Percentiles rank a stretch among this genome's conserved stretches.
Conservation (phyloP, 2,329 filamentous ascomycete genomes). For the Aciculosporium take region DNA sequence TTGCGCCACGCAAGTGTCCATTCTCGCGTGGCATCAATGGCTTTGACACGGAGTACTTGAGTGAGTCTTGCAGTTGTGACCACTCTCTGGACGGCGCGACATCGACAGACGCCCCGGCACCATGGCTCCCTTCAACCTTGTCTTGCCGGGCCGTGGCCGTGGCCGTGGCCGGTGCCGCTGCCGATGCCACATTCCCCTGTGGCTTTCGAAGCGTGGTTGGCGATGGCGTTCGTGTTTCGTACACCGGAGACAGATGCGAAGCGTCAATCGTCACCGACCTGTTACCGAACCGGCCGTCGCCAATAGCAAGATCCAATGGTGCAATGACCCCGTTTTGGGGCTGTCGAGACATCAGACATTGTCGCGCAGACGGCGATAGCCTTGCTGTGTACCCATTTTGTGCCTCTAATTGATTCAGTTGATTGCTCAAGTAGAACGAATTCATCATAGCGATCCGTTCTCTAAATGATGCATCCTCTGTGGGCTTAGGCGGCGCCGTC, state of each 20-base stretch:
- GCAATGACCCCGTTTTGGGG: conserved; percentile 36
- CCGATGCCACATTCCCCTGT: conserved; percentile 6
- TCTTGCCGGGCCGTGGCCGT: no score
- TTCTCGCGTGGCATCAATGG: conserved; percentile 32
- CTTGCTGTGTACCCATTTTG: conserved; percentile 15
- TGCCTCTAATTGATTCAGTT: conserved; percentile 18
- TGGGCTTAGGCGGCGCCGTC: conserved; percentile 5
- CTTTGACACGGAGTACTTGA: conserved; percentile 13
- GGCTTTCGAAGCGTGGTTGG: conserved; percentile 45
- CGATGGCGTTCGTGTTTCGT: conserved; percentile 58
- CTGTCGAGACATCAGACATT: conserved; percentile 25
- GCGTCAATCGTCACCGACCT: conserved; percentile 23
- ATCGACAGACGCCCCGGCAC: not conserved
- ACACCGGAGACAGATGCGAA: conserved; percentile 55
- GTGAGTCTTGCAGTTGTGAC: conserved; percentile 11
- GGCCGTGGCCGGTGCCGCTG: conserved; percentile 6
- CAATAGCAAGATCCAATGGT: conserved; percentile 40
- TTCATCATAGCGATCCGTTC: conserved; percentile 28
- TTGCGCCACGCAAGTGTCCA: conserved; percentile 38
- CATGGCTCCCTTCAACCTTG: conserved; percentile 1
- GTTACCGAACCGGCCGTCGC: conserved; percentile 24
- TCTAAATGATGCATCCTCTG: conserved; percentile 27
- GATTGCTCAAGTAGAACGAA: conserved; percentile 14
- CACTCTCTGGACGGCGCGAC: conserved; percentile 1
- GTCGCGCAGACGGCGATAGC: conserved; percentile 21